Evolutionary conservation across 2,329 filamentous ascomycete species (phyloP).

Genomic region (Trichoderma koningii): DNA sequence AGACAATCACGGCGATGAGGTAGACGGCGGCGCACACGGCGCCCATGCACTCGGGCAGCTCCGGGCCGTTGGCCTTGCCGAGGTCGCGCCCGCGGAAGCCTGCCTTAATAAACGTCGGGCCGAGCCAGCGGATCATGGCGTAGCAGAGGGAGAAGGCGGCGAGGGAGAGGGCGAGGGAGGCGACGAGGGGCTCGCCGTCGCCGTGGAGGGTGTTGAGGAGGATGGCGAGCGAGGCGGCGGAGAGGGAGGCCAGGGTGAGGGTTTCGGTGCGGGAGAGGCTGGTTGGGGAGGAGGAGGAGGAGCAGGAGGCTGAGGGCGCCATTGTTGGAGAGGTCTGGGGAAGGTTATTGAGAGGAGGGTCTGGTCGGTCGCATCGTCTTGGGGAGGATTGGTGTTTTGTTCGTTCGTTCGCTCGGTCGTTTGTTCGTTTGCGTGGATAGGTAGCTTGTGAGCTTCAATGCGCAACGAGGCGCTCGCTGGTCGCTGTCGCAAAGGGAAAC

Average conservation of each 20-base stretch:
- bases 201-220: constrained; percentile 79
- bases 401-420: too few relatives aligned
- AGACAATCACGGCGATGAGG: constrained; percentile 82
- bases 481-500: too few relatives aligned
- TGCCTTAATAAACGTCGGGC: constrained; percentile 81
- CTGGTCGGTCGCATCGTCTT: constrained; percentile 4
- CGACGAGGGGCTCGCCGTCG: constrained; percentile 86
- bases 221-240: constrained; percentile 69
- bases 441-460: too few relatives aligned
- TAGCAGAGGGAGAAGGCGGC: constrained; percentile 81
- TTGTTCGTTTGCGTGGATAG: too few relatives aligned
- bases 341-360: neutral
- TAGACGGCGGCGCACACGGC: constrained; percentile 92
- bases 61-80: constrained; percentile 67
- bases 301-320: constrained; percentile 23
- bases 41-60: constrained; percentile 96
- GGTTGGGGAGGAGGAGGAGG: constrained; percentile 37
- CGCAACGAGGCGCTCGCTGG: too few relatives aligned
- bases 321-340: neutral
- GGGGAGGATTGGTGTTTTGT: neutral
- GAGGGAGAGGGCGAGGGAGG: constrained; percentile 82
- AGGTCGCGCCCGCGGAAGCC: constrained; percentile 90
- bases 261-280: constrained; percentile 56
- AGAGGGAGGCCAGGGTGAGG: constrained; percentile 61
- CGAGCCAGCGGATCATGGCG: constrained; percentile 90